Evolutionary conservation across 169 alveolate species (phyloP).

Genomic region (Neospora caninum): DNA sequence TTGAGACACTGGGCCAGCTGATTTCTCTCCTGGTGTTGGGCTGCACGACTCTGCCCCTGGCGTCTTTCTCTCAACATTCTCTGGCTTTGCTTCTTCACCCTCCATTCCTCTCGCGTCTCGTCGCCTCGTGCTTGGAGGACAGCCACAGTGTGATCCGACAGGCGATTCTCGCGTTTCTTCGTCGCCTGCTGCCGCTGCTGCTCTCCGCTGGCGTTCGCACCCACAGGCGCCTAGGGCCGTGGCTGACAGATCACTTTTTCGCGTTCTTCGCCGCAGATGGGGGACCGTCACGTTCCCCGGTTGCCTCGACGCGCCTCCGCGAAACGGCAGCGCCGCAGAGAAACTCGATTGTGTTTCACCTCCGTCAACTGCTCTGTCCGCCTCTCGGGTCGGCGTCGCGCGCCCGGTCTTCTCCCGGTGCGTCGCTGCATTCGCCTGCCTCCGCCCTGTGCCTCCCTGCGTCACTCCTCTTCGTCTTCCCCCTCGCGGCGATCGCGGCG

Average conservation of each 20-base stretch:
- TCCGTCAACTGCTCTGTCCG: background rate
- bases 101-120: background rate
- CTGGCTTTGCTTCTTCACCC: constrained; percentile 56
- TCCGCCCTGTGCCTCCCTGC: background rate
- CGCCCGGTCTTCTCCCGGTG: background rate
- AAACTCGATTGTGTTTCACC: no score
- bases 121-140: constrained; percentile 37
- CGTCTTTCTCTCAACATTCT: background rate
- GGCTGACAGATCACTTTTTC: background rate
- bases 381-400: background rate
- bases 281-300: background rate
- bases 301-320: no score
- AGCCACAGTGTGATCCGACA: constrained; percentile 52
- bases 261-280: background rate
- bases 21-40: background rate
- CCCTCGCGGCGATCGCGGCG: background rate
- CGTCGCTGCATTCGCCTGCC: background rate
- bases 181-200: constrained; percentile 61
- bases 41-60: background rate
- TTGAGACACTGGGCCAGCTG: background rate
- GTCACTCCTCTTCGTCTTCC: background rate
- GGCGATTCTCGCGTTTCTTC: constrained; percentile 40
- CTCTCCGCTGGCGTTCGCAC: constrained; percentile 5
- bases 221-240: background rate
- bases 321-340: no score